These are phyloP conservation scores for Rhodamnia rubescens DNA, from an alignment of 345 rosid species.

Conservation along the genomic window DNA sequence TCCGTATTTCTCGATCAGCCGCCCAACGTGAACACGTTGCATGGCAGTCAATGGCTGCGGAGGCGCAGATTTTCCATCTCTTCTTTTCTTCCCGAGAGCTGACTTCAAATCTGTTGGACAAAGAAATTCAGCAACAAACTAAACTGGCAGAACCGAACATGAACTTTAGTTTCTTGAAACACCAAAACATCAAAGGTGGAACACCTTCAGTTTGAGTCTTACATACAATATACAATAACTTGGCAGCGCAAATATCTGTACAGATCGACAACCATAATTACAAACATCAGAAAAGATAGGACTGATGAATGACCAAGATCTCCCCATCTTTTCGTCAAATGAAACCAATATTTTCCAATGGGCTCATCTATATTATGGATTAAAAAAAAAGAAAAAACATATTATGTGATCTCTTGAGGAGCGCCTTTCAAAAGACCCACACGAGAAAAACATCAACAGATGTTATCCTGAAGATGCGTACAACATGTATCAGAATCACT, in stretches of 20 bases:
- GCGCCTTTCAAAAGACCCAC: background rate
- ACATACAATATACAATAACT: background rate
- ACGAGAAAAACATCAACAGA: background rate
- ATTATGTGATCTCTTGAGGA: background rate
- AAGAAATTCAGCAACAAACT: background rate
- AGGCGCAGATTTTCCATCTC: slow-evolving; percentile 70
- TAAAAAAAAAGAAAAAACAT: background rate
- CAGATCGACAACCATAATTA: background rate
- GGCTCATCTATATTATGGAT: background rate
- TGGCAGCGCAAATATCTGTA: background rate
- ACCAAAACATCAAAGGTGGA: background rate
- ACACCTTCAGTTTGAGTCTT: background rate
- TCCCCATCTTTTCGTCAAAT: background rate
- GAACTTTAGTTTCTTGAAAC: background rate
- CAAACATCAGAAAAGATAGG: background rate
- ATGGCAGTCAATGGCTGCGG: slow-evolving; percentile 68
- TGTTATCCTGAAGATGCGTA: background rate
- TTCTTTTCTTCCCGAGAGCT: slow-evolving; percentile 82
- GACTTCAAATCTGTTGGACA: slow-evolving; percentile 59
- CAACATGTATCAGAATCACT: background rate
- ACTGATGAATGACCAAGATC: background rate
- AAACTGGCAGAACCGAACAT: background rate
- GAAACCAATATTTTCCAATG: background rate
- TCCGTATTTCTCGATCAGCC: slow-evolving; percentile 60
- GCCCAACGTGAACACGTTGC: slow-evolving; percentile 54